phyloP scores from a whole-genome alignment of 1,284 basidiomycete species.

The Ceratobasidium sp. region DNA sequence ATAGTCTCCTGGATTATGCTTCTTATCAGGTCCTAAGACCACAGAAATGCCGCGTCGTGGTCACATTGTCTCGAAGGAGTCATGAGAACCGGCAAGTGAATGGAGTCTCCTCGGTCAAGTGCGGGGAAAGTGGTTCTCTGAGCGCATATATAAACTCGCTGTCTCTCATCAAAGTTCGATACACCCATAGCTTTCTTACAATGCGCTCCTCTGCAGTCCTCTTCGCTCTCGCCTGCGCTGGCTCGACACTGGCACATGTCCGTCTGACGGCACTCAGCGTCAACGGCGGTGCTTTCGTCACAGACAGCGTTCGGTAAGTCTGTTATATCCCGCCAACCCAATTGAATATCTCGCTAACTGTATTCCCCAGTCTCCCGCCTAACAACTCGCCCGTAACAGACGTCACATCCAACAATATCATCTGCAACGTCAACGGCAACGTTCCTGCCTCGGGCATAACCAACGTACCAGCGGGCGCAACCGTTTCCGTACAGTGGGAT shows the following conservation, averaged over 20 bases:
- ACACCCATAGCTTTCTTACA: background rate
- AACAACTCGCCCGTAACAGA: conserved; percentile 45
- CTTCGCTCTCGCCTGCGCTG: conserved; percentile 19
- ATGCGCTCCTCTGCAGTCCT: conserved; percentile 29
- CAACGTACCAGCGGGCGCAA: conserved; percentile 46
- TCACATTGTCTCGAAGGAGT: background rate
- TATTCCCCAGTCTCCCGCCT: conserved; percentile 28
- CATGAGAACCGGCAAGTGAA: background rate
- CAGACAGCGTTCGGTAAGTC: conserved; percentile 29
- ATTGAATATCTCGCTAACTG: no score
- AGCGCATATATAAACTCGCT: conserved; percentile 1
- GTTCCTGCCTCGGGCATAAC: conserved; percentile 39
- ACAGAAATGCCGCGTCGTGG: conserved; percentile 8
- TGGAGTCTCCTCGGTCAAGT: conserved; percentile 14
- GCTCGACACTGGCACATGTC: conserved; percentile 40
- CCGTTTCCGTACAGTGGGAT: conserved; percentile 43
- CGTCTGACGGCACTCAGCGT: conserved; percentile 46
- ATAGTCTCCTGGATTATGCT: background rate
- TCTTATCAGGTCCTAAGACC: background rate
- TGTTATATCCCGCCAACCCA: no score
- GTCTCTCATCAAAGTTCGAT: background rate
- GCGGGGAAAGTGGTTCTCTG: background rate
- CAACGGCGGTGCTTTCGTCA: conserved; percentile 45
- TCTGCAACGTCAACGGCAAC: conserved; percentile 46
- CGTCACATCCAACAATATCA: conserved; percentile 44